These are phyloP conservation scores for Epichloe glyceriae DNA, from an alignment of 2,329 filamentous ascomycete species.

Conservation along the genomic window DNA sequence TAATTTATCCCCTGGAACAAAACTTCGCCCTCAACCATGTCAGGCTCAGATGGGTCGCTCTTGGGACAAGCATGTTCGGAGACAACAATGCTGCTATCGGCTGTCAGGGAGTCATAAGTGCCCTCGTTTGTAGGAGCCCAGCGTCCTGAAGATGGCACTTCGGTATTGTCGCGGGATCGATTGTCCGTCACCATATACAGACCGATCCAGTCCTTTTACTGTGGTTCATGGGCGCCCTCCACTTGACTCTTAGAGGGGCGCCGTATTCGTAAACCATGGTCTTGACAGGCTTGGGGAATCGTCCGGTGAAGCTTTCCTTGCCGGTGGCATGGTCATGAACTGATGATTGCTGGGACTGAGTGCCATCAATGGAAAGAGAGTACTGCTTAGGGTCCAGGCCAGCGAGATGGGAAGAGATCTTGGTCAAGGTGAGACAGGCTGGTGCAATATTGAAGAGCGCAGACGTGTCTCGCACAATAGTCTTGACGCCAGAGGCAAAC, in stretches of 20 bases:
- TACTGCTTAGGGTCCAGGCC: slow-evolving; percentile 73
- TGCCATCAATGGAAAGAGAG: slow-evolving; percentile 59
- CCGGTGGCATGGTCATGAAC: slow-evolving; percentile 50
- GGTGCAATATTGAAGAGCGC: slow-evolving; percentile 84
- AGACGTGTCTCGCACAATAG: slow-evolving; percentile 76
- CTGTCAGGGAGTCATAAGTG: slow-evolving; percentile 60
- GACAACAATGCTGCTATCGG: slow-evolving; percentile 63
- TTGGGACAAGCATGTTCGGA: slow-evolving; percentile 47
- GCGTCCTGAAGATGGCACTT: slow-evolving; percentile 72
- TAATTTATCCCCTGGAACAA: slow-evolving; percentile 84
- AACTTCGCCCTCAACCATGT: slow-evolving; percentile 67
- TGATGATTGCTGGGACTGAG: slow-evolving; percentile 34
- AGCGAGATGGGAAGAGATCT: slow-evolving; percentile 65
- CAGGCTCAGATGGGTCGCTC: slow-evolving; percentile 38
- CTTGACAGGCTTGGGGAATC: slow-evolving; percentile 56
- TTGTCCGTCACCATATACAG: slow-evolving; percentile 96
- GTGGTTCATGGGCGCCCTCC: slow-evolving; percentile 80
- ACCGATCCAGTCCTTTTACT: slow-evolving; percentile 90
- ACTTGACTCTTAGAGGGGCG: slow-evolving; percentile 75
- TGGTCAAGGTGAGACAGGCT: slow-evolving; percentile 69
- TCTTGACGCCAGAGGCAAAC: slow-evolving; percentile 72
- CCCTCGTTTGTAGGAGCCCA: slow-evolving; percentile 75
- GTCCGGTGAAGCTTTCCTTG: slow-evolving; percentile 59
- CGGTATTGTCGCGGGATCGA: slow-evolving; percentile 68
- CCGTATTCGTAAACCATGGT: slow-evolving; percentile 80